phyloP scores from a whole-genome alignment of 2,329 filamentous ascomycete genomes.

The Colletotrichum orbiculare region DNA sequence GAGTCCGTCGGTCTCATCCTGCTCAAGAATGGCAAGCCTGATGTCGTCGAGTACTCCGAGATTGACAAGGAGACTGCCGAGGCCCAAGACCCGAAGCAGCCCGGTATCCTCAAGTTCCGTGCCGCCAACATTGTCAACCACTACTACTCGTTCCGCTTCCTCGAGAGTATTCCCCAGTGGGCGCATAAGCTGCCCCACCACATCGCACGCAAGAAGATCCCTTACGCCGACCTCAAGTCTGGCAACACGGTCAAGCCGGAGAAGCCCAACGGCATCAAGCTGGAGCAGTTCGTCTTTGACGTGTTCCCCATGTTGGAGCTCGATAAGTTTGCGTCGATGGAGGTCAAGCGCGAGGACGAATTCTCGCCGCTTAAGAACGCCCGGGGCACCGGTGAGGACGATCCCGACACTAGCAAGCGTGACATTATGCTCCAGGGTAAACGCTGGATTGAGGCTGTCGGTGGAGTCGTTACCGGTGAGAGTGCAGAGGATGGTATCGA shows the following conservation, averaged over 20 bases:
- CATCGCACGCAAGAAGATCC: slow-evolving; percentile 98
- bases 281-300: slow-evolving; percentile 99
- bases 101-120: slow-evolving; percentile 89
- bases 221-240: slow-evolving; percentile 78
- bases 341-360: slow-evolving; percentile 96
- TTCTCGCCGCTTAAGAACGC: slow-evolving; percentile 97
- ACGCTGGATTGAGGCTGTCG: slow-evolving; percentile 85
- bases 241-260: slow-evolving; percentile 89
- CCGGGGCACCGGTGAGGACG: slow-evolving; percentile 86
- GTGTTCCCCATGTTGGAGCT: slow-evolving; percentile 92
- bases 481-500: slow-evolving; percentile 77
- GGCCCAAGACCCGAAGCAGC: slow-evolving; percentile 84
- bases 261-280: slow-evolving; percentile 97
- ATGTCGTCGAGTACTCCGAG: slow-evolving; percentile 98
- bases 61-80: slow-evolving; percentile 91
- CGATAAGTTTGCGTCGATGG: slow-evolving; percentile 92
- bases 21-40: slow-evolving; percentile 93
- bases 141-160: slow-evolving; percentile 96
- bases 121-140: slow-evolving; percentile 99
- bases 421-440: slow-evolving; percentile 92
- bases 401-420: slow-evolving; percentile 89
- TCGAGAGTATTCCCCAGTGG: slow-evolving; percentile 91
- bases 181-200: slow-evolving; percentile 90
- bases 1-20: slow-evolving; percentile 96
- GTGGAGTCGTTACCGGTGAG: slow-evolving; percentile 78